A percentile compares a stretch with the other conserved stretches of the same genome.
phyloP scores from a whole-genome alignment of 106 monocot genomes.

The Triglochin maritima region DNA sequence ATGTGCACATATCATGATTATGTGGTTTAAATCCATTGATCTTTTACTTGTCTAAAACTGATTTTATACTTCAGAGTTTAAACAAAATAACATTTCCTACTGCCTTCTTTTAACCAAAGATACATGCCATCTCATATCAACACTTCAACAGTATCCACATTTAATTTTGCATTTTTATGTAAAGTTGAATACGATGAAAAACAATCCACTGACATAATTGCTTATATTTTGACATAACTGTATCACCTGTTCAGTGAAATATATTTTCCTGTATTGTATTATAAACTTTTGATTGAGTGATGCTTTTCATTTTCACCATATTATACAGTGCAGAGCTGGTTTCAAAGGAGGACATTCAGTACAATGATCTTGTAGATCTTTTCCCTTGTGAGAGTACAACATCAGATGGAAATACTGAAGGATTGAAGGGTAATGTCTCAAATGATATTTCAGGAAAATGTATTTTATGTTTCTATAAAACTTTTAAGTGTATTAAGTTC shows the following conservation, averaged over 20 bases:
- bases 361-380: slow-evolving; percentile 66
- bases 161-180: no score
- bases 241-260: neutral
- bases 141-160: no score
- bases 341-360: slow-evolving; percentile 60
- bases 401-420: slow-evolving; percentile 5
- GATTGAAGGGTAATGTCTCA: neutral
- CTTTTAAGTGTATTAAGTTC: neutral
- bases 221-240: neutral
- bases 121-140: no score
- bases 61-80: no score
- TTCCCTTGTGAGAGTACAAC: neutral
- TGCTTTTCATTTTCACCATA: neutral
- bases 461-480: slow-evolving; percentile 1
- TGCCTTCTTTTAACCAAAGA: no score
- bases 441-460: slow-evolving; percentile 14
- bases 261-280: neutral
- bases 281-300: neutral
- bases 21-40: no score
- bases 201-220: neutral
- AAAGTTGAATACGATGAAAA: no score
- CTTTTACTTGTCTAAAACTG: no score
- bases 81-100: no score
- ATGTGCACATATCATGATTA: no score
- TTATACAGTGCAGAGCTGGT: slow-evolving; percentile 68